phyloP scores from a whole-genome alignment of 83 land plant genomes.

The Picea abies region DNA sequence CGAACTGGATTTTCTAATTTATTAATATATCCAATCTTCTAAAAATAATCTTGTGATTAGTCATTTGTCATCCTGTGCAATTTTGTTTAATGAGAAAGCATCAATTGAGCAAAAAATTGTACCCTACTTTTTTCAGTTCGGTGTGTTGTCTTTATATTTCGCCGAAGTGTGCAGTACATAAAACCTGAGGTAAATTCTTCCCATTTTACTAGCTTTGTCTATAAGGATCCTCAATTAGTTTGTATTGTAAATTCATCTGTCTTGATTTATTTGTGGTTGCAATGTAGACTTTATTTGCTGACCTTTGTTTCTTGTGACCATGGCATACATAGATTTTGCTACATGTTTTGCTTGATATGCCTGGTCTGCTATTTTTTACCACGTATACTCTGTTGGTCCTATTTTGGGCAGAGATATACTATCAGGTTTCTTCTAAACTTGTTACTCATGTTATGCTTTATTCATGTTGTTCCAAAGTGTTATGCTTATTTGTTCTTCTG shows the following conservation, averaged over 20 bases:
- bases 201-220: neutral
- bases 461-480: neutral
- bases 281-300: neutral
- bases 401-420: constrained; percentile 92
- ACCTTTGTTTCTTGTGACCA: neutral
- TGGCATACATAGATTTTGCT: constrained; percentile 52
- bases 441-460: neutral
- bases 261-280: neutral
- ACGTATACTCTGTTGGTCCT: constrained; percentile 81
- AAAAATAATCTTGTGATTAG: neutral
- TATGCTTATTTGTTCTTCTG: neutral
- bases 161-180: constrained; percentile 46
- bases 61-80: neutral
- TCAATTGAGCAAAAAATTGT: neutral
- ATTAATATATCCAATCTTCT: neutral
- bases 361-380: constrained; percentile 82
- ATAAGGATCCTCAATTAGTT: neutral
- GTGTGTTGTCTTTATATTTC: constrained; percentile 64
- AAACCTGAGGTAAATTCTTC: constrained; percentile 40
- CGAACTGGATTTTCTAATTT: neutral
- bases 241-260: neutral
- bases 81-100: neutral
- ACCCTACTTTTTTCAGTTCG: constrained; percentile 53
- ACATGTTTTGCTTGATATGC: constrained; percentile 73
- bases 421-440: constrained; percentile 51